These are phyloP conservation scores for Diaporthe eres DNA, from an alignment of 2,329 filamentous ascomycete species.

Conservation along the genomic window DNA sequence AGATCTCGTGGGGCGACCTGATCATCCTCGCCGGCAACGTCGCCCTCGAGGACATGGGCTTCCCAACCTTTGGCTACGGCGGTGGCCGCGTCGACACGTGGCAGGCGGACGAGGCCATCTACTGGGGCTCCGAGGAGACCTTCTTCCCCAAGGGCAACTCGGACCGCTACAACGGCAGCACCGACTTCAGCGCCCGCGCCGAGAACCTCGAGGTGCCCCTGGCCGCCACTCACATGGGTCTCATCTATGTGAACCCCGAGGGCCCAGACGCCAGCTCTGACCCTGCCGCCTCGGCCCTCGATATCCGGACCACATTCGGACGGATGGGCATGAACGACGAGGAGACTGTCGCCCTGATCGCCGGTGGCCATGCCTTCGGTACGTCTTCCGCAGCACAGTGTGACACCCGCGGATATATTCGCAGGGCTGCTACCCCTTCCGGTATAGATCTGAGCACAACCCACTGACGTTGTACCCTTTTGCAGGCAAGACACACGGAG, in stretches of 20 bases:
- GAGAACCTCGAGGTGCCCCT: slow-evolving; percentile 73
- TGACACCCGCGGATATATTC: background rate
- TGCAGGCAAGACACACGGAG: slow-evolving; percentile 76
- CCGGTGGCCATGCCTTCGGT: slow-evolving; percentile 80
- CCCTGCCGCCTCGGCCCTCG: slow-evolving; percentile 73
- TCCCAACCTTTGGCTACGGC: slow-evolving; percentile 78
- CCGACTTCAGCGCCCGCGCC: slow-evolving; percentile 67
- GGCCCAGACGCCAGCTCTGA: slow-evolving; percentile 79
- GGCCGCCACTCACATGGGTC: slow-evolving; percentile 76
- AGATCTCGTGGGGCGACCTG: slow-evolving; percentile 83
- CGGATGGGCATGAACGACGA: slow-evolving; percentile 86
- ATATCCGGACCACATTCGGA: slow-evolving; percentile 79
- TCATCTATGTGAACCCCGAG: slow-evolving; percentile 85
- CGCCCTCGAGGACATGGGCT: slow-evolving; percentile 80
- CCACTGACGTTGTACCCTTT: background rate
- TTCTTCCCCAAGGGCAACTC: slow-evolving; percentile 72
- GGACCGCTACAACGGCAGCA: slow-evolving; percentile 59
- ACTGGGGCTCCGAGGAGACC: slow-evolving; percentile 81
- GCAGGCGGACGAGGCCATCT: slow-evolving; percentile 80
- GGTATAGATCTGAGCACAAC: background rate
- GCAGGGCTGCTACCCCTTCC: background rate
- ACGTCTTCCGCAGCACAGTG: background rate
- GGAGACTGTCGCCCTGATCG: slow-evolving; percentile 82
- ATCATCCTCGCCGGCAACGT: slow-evolving; percentile 79
- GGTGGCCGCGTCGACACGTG: slow-evolving; percentile 78